Percentiles rank a stretch among this genome's conserved stretches.
These are phyloP conservation scores for Rhododendron ferrugineum DNA, from an alignment of 148 eudicot genomes.

Conservation along the genomic window DNA sequence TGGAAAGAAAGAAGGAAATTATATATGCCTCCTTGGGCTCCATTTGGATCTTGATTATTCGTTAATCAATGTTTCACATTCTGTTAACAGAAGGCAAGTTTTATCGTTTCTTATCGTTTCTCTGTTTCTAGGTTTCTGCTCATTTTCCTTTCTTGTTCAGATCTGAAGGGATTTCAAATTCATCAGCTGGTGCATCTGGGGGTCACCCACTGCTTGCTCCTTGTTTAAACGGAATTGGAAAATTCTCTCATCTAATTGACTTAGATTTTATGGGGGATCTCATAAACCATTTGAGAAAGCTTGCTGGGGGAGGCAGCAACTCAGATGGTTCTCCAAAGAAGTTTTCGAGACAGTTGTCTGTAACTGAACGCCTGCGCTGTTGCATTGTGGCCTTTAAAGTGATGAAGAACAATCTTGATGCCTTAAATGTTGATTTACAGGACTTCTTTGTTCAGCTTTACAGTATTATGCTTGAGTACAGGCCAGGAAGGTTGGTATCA, in stretches of 20 bases:
- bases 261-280: slow-evolving; percentile 93
- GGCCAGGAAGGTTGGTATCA: slow-evolving; percentile 73
- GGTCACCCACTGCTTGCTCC: slow-evolving; percentile 73
- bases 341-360: slow-evolving; percentile 40
- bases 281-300: slow-evolving; percentile 75
- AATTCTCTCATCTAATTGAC: slow-evolving; percentile 83
- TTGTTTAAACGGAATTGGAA: slow-evolving; percentile 85
- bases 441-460: slow-evolving; percentile 86
- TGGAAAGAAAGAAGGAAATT: neutral
- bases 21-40: neutral
- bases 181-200: slow-evolving; percentile 31
- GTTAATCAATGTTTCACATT: neutral
- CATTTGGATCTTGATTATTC: neutral
- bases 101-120: neutral
- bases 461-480: slow-evolving; percentile 71
- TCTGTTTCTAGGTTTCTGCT: neutral
- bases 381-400: slow-evolving; percentile 95
- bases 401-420: slow-evolving; percentile 92
- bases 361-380: slow-evolving; percentile 81
- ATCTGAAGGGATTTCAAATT: slow-evolving; percentile 27
- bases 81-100: neutral
- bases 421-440: slow-evolving; percentile 87
- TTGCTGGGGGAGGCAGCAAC: slow-evolving; percentile 55
- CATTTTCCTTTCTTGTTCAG: slow-evolving; percentile 25
- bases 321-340: slow-evolving; percentile 28